Evolutionary conservation across 2,329 filamentous ascomycete species (phyloP).

Genomic region (Aspergillus tanneri): DNA sequence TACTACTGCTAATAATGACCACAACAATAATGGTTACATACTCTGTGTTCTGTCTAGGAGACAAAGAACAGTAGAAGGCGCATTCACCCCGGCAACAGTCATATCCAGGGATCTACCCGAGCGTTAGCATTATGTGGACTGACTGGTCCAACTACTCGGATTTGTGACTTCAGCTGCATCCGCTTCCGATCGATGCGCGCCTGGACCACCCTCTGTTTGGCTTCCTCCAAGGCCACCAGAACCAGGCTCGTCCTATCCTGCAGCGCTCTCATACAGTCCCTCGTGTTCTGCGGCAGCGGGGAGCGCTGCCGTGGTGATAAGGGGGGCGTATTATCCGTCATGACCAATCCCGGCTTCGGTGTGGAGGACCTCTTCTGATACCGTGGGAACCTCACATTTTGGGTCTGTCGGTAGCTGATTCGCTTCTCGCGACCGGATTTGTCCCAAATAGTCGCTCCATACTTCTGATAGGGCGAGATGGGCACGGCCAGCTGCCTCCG

Average conservation of each 20-base stretch:
- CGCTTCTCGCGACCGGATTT: conserved; percentile 26
- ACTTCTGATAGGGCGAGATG: conserved; percentile 38
- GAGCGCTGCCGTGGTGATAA: conserved; percentile 21
- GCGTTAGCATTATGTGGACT: conserved; percentile 29
- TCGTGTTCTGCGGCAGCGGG: conserved; percentile 26
- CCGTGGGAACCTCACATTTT: conserved; percentile 22
- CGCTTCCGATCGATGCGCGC: conserved; percentile 37
- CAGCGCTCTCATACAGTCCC: conserved; percentile 26
- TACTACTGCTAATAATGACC: conserved; percentile 1
- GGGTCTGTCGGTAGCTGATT: conserved; percentile 19
- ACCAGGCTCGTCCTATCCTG: conserved; percentile 30
- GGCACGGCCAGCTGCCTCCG: conserved; percentile 35
- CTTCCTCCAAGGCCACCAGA: conserved; percentile 31
- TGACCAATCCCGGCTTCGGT: conserved; percentile 1
- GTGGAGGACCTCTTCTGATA: conserved; percentile 13
- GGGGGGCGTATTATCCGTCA: conserved; percentile 16
- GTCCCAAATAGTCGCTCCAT: conserved; percentile 39
- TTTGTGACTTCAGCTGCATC: conserved; percentile 42
- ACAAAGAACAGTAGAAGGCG: conserved; percentile 1
- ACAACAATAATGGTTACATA: conserved; percentile 10
- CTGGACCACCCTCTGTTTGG: conserved; percentile 35
- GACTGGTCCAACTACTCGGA: conserved; percentile 41
- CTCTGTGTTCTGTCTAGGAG: too few relatives aligned
- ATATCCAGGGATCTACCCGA: conserved; percentile 32
- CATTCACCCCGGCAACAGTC: too few relatives aligned